Base-by-base conservation (phyloP, 148 eudicot species). In the Gaultheria prostrata region DNA sequence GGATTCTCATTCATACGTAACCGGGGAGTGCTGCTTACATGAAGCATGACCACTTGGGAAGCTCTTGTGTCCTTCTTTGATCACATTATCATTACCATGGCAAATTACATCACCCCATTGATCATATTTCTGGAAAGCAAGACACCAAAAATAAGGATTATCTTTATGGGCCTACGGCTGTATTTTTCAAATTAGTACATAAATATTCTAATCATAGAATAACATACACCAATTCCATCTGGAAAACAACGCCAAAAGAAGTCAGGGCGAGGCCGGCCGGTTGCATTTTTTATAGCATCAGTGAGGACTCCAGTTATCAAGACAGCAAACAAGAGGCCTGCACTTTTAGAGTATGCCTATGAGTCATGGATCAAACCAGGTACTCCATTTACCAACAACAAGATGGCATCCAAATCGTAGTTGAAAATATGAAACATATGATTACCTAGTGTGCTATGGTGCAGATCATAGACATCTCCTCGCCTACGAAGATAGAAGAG, bases 241-340 rank as follows among this genome's bases (percentile, higher is more conserved):
- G 98, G 98, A 79, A 95, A 95, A 88, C 98, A 95, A 50, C 98
- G 95, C 96, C 96, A 95, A 74, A 92, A 95, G 91, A 95, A 95
- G 87, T 95, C 91, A 7, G 98, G 98, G 33, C 98, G 92, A 50
- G 98, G 98, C 12, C 98, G 93, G 79, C 98, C 98, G 87, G 94
- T 97, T 72, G 86, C 98, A 89, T 91, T 91, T 88, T 95, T 95
- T 20, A 96, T 94, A 12, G 98, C 86, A 90, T 94, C 98, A 28
- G 98, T 96, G 3, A 96, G 80, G 26, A 96, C 97, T 2, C 82
- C 95, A 65, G 97, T 92, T 67, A 93, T 91, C 33, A 95, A 89
- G 18, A 93, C 90, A 33, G 94, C 75, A 86, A 82, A 94, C 79
- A 94, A 83, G 43, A 95, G 88, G 20, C 98, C 98, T 95, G 87